Percentiles rank a stretch among this genome's conserved stretches.
phyloP scores from a whole-genome alignment of 257 asterid genomes.

The Knoxia roxburghii region DNA sequence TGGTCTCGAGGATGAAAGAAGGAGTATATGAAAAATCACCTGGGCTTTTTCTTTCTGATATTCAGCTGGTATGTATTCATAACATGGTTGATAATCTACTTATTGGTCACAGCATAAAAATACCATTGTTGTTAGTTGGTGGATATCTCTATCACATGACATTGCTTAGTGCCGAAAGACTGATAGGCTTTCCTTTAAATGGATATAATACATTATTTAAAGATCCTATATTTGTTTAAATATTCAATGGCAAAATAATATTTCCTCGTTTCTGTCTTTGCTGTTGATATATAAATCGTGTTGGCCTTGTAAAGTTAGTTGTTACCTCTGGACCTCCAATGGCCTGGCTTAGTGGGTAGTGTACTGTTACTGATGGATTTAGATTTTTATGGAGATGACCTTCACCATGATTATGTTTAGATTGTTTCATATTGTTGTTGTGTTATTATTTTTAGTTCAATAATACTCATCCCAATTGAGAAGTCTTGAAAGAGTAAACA shows the following conservation, averaged over 20 bases:
- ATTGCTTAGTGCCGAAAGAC: not conserved
- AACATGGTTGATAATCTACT: slow-evolving; percentile 1
- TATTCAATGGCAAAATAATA: not conserved
- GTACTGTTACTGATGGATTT: not conserved
- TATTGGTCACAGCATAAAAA: not conserved
- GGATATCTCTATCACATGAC: not conserved
- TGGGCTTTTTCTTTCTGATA: slow-evolving; percentile 54
- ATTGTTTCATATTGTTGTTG: not conserved
- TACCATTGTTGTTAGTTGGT: not conserved
- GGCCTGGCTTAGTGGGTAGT: not conserved
- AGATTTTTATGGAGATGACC: not conserved
- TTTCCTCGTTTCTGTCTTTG: not conserved
- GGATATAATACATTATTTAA: not conserved
- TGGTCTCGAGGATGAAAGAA: slow-evolving; percentile 71
- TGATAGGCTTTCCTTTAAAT: not conserved
- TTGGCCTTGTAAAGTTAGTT: not conserved
- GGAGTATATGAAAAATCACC: slow-evolving; percentile 69
- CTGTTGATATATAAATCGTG: not conserved
- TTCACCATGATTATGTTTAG: not conserved
- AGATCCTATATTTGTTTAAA: not conserved
- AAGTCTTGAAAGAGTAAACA: not conserved
- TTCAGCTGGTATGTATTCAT: slow-evolving; percentile 57
- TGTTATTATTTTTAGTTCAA: too few relatives aligned
- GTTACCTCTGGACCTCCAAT: too few relatives aligned
- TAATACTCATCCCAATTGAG: not conserved